A percentile compares a stretch with the other conserved stretches of the same genome.
phyloP scores from a whole-genome alignment of 257 asterid species.

The Knoxia roxburghii region DNA sequence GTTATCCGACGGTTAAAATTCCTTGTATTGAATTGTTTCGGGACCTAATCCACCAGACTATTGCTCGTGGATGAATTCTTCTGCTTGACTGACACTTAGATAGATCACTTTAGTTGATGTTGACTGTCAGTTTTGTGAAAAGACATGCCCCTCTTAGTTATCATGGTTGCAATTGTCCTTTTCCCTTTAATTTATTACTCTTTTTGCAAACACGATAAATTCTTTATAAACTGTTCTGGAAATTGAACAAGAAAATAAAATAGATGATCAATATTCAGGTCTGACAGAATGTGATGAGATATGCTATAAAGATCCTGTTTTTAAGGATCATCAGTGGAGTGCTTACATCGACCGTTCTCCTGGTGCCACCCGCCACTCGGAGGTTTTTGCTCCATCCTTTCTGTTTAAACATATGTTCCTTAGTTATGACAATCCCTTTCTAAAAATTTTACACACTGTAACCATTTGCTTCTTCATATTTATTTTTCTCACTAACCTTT shows the following conservation, averaged over 20 bases:
- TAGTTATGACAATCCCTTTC: neutral
- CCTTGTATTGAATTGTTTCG: neutral
- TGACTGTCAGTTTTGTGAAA: neutral
- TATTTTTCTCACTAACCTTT: neutral
- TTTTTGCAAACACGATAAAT: neutral
- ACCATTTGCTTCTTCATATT: neutral
- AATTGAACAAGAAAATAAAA: neutral
- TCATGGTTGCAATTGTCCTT: neutral
- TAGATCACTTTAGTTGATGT: neutral
- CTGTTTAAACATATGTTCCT: neutral
- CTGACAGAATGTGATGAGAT: slow-evolving; percentile 73
- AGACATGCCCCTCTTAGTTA: neutral
- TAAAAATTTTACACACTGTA: neutral
- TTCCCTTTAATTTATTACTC: neutral
- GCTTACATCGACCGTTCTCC: slow-evolving; percentile 96
- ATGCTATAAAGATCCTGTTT: slow-evolving; percentile 91
- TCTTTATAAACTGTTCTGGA: neutral
- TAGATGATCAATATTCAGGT: slow-evolving; percentile 38
- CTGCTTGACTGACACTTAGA: neutral
- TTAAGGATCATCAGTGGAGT: slow-evolving; percentile 89
- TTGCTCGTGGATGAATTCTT: neutral
- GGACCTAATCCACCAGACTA: neutral
- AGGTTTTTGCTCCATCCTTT: slow-evolving; percentile 36
- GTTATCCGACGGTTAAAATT: neutral
- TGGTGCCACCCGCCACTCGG: slow-evolving; percentile 73